Base-by-base conservation (phyloP, 176 grass and related monocot species). In the Paspalum notatum region DNA sequence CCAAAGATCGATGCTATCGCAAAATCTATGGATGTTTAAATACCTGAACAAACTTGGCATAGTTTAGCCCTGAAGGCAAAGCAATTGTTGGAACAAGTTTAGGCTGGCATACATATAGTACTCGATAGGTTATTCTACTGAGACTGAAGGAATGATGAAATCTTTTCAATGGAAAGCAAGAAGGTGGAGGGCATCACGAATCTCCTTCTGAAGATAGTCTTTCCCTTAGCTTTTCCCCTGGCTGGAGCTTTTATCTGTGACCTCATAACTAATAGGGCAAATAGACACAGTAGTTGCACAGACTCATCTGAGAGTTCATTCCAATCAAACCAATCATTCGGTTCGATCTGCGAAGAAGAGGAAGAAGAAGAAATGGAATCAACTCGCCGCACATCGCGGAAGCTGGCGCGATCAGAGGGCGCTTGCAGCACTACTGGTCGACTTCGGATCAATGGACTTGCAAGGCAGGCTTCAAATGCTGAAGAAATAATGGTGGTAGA, bases 171-270 rank as follows among this genome's bases (percentile, higher is more conserved):
- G 88, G 88, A 89, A 89, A 93, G 81, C 65, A 78, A 85, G 77
- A 87, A 22, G 8, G 84, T 71, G 50, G 78, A 89, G 18, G 49
- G 80, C 60, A 87, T 89, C 71, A 91, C 82, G 80, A 87, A 91
- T 88, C 84, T 92, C 38, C 78, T 97, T 41, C 78, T 91, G 11
- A 98, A 95, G 71, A 81, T 93, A 74, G 71, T 77, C 25, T 55
- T 91, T 70, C 92, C 90, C 9, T 71, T 93, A 22, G 77, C 84
- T 72, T 83, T 88, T 68, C 92, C 90, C 4, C 71, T 95, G 12
- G 84, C 80, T 53, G 92, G 90, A 62, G 92, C 93, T 81, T 77
- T 90, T 75, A 67, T 98, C 79, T 95, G 86, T 78, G 85, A 49
- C 71, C 78, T 89, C 55, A 76, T 90, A 50, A 72, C 44, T 80